Base-by-base conservation (phyloP, 2,329 filamentous ascomycete species). In the Chaetomiaceae sp. region DNA sequence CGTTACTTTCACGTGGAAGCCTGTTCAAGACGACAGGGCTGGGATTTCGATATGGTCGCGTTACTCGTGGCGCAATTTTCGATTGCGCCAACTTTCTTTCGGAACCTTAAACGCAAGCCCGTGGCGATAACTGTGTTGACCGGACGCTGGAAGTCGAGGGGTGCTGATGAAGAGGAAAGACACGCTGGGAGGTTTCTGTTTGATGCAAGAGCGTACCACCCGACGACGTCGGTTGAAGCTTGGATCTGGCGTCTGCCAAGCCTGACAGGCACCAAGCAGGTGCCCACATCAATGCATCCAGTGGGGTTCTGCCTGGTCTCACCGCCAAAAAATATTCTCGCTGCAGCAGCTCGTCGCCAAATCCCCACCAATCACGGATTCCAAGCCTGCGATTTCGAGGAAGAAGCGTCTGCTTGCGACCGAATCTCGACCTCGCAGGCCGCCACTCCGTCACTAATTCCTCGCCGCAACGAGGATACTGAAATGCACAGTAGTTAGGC, bases 311-410 rank as follows among this genome's bases (percentile, higher is more conserved):
- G 62, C 62, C 62, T 15, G 4, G 6, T 4, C 27, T 51, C 44
- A 61, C 62, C 62, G 62, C 62, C 62, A 64, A 64, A 64, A 64
- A 66, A 65, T 66, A 63, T 64, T 64, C 59, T 62, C 49, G 45
- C 33, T 45, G 37, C 34, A 53, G 43, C 51, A 46, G n/a, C 46
- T 29, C 42, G 15, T 58, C 55, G 56, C 40, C 52, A 58, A 61
- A 43, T 56, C 57, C 61, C 62, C 61, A 55, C 61, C 61, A 63
- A 63, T 59, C 47, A 56, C 54, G 22, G 47, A 44, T 44, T 31
- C 37, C 43, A 34, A 53, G 34, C 31, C 44, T 57, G 55, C 39
- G 44, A 51, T 45, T 29, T 17, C 22, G 33, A 51, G 31, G 17
- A 23, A 27, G 47, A 51, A 53, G 44, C 34, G 29, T 51, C 44